Percentiles rank a stretch among this genome's conserved stretches.
Evolutionary conservation across 2,329 filamentous ascomycete species (phyloP).

Genomic region (Coniochaeta prunicola): DNA sequence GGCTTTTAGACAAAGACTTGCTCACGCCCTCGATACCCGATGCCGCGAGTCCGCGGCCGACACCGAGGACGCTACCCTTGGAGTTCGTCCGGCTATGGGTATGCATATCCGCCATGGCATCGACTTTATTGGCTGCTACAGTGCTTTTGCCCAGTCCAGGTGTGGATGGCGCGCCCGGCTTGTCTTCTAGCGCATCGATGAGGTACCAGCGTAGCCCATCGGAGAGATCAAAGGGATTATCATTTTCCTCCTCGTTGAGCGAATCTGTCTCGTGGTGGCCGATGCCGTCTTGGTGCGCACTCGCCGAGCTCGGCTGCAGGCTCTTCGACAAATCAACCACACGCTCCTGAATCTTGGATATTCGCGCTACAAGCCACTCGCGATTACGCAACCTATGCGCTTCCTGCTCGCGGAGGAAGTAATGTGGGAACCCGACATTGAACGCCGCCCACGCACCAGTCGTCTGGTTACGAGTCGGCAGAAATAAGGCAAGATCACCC

Average conservation of each 20-base stretch:
- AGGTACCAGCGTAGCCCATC: slow-evolving; percentile 96
- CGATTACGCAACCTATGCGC: slow-evolving; percentile 73
- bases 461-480: slow-evolving; percentile 89
- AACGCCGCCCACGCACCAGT: slow-evolving; percentile 97
- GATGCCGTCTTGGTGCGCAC: background rate
- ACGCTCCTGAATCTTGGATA: slow-evolving; percentile 83
- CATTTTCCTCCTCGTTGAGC: slow-evolving; percentile 64
- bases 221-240: slow-evolving; percentile 94
- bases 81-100: slow-evolving; percentile 34
- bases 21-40: slow-evolving; percentile 65
- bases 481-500: slow-evolving; percentile 86
- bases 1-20: slow-evolving; percentile 74
- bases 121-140: slow-evolving; percentile 79
- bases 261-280: slow-evolving; percentile 39
- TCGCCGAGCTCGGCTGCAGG: slow-evolving; percentile 38
- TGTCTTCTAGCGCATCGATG: slow-evolving; percentile 89
- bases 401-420: slow-evolving; percentile 91
- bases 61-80: slow-evolving; percentile 29
- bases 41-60: slow-evolving; percentile 27
- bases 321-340: slow-evolving; percentile 87
- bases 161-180: slow-evolving; percentile 83
- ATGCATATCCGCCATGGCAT: slow-evolving; percentile 70
- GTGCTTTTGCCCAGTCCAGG: slow-evolving; percentile 89
- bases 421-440: slow-evolving; percentile 95
- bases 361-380: slow-evolving; percentile 95